Percentiles rank a stretch among this genome's conserved stretches.
Evolutionary conservation across 148 eudicot genomes (phyloP).

Genomic region (Nyssa sinensis): DNA sequence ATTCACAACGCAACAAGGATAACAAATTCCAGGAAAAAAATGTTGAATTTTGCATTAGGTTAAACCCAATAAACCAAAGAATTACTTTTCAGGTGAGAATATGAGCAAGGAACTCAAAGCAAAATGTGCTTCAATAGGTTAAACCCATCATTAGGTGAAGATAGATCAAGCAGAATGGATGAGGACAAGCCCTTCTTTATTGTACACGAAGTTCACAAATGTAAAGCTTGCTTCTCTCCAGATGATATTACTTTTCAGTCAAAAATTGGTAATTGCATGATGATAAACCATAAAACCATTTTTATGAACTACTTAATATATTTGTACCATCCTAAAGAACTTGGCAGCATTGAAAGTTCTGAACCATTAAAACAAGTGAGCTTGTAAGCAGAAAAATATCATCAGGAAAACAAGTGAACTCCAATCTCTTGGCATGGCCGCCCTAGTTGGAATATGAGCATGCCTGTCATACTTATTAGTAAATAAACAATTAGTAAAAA

Average conservation of each 20-base stretch:
- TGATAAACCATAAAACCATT: background rate
- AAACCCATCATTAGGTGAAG: background rate
- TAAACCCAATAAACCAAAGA: background rate
- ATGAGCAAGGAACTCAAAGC: conserved; percentile 3
- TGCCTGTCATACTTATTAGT: background rate
- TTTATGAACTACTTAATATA: background rate
- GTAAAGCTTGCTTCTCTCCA: background rate
- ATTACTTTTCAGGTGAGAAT: background rate
- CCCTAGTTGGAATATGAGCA: no score
- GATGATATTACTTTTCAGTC: background rate
- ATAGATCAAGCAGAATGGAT: background rate
- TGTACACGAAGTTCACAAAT: background rate
- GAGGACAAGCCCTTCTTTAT: background rate
- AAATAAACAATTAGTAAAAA: background rate
- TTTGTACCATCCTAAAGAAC: background rate
- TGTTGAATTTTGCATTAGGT: background rate
- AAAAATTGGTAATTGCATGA: background rate
- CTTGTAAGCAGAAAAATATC: background rate
- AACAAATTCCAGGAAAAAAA: conserved; percentile 1
- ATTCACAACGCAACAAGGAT: conserved; percentile 1
- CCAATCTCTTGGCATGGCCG: background rate
- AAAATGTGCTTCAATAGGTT: conserved; percentile 7
- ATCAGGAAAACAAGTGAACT: background rate
- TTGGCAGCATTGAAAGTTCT: background rate
- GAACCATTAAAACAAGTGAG: background rate